Evolutionary conservation across 164 flowering plant genomes (phyloP), one percentile per base, ranked within the genome.

Genomic region (Echeveria elegans): DNA sequence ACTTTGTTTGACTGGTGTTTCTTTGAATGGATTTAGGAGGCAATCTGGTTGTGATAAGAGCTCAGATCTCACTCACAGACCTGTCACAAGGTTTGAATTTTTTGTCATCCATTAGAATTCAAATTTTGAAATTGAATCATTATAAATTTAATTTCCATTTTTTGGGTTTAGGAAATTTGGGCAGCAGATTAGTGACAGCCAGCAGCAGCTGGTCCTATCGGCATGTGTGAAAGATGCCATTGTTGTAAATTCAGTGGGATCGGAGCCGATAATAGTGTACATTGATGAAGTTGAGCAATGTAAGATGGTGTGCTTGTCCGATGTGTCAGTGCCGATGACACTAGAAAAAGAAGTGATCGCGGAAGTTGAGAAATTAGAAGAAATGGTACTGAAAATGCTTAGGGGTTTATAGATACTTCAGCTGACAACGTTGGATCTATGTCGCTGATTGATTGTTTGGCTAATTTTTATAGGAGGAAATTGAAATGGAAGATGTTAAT

Each of bases 401-500:
- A 79, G 9, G 77, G n/a, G n/a, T n/a, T n/a, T 69, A 82, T 87
- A 80, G 74, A 41, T 6, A 52, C 0, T 56, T 43, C 66, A 12
- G 24, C 64, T 45, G 29, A 41, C 21, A 37, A 14, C 19, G 29
- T 26, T 66, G 19, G 34, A 38, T 11, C 14, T 18, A 61, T 30
- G 38, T 15, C 21, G 26, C 15, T 63, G 10, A n/a, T 14, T 62
- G 64, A n/a, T 36, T 29, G 40, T 34, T 16, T 32, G 29, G 30
- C 8, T 47, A 41, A 12, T 38, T 28, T 28, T 34, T 0, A 36
- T 56, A 79, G 83, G 74, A 82, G 77, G 88, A 85, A 74, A 78
- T 85, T 47, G 87, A 80, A 65, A 85, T 83, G 88, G 85, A 83
- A 73, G 88, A 85, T 56, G 79, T 80, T 68, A 63, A 64, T 68